Conservation (phyloP, 2,329 filamentous ascomycete species). For the Colletotrichum liriopes region DNA sequence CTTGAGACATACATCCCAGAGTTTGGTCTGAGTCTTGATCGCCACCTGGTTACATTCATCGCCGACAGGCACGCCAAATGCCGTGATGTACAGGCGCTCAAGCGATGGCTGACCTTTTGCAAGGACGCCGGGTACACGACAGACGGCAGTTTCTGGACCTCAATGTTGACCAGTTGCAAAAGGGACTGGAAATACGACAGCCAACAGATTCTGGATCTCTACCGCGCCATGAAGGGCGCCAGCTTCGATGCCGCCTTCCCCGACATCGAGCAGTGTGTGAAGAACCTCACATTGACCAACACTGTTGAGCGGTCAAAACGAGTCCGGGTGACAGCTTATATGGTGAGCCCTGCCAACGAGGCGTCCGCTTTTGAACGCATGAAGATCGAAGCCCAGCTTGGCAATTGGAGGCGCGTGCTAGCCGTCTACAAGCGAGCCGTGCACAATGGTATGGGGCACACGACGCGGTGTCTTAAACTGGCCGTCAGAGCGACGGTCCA, state of each 20-base stretch:
- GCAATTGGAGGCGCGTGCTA: constrained; percentile 53
- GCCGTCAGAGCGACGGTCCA: constrained; percentile 62
- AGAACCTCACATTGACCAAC: neutral
- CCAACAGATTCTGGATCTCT: constrained; percentile 53
- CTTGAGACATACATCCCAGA: constrained; percentile 54
- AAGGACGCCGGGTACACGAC: constrained; percentile 53
- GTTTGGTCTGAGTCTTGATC: constrained; percentile 54
- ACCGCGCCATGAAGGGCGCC: constrained; percentile 47
- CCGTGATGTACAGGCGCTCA: constrained; percentile 56
- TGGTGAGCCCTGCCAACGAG: constrained; percentile 47
- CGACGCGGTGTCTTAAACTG: constrained; percentile 61
- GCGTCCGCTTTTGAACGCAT: constrained; percentile 57
- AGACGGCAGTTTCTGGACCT: constrained; percentile 56
- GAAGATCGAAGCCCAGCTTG: constrained; percentile 55
- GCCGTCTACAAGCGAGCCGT: constrained; percentile 57
- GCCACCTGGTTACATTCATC: constrained; percentile 58
- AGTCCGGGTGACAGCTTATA: constrained; percentile 41
- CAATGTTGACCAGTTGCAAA: constrained; percentile 57
- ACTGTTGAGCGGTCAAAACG: constrained; percentile 39
- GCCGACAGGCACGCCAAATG: constrained; percentile 60
- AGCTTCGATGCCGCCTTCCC: constrained; percentile 47
- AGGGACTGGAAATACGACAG: constrained; percentile 57
- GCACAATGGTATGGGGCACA: constrained; percentile 54
- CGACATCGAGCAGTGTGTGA: constrained; percentile 36
- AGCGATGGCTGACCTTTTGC: constrained; percentile 60